phyloP scores from a whole-genome alignment of 106 monocot species.

The Dendrobium officinale region DNA sequence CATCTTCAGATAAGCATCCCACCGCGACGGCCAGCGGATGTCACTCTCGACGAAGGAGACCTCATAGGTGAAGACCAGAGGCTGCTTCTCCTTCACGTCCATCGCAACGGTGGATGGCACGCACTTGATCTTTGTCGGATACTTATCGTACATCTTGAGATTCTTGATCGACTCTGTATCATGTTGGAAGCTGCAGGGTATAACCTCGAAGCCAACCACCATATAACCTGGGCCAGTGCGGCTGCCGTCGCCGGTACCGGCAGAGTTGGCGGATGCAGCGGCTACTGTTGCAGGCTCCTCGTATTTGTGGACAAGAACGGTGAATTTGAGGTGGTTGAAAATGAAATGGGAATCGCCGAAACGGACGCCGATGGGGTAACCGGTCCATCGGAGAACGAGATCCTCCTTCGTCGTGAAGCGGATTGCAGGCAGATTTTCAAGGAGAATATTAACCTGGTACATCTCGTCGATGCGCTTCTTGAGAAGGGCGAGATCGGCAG shows the following conservation, averaged over 20 bases:
- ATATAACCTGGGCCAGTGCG: constrained; percentile 23
- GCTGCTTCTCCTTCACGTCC: constrained; percentile 27
- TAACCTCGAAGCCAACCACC: constrained; percentile 53
- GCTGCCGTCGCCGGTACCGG: neutral
- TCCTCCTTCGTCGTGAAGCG: constrained; percentile 26
- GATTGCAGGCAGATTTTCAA: constrained; percentile 48
- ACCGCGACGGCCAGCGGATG: constrained; percentile 49
- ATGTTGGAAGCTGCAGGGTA: constrained; percentile 42
- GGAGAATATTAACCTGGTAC: constrained; percentile 47
- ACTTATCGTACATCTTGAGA: constrained; percentile 33
- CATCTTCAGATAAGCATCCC: constrained; percentile 51
- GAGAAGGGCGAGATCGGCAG: constrained; percentile 27
- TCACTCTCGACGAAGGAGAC: constrained; percentile 36
- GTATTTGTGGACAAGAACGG: constrained; percentile 35
- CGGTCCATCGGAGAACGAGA: constrained; percentile 27
- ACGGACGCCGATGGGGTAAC: constrained; percentile 35
- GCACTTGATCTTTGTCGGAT: constrained; percentile 31
- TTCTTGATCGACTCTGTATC: constrained; percentile 12
- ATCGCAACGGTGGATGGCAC: constrained; percentile 27
- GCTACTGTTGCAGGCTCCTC: constrained; percentile 29
- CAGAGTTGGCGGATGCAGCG: constrained; percentile 9
- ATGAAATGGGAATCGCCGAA: constrained; percentile 26
- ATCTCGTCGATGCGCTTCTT: constrained; percentile 42
- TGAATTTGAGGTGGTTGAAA: constrained; percentile 48
- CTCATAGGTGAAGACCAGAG: constrained; percentile 47